Base-by-base conservation (phyloP, 805 yeast genomes). In the Nakazawaea holstii region DNA sequence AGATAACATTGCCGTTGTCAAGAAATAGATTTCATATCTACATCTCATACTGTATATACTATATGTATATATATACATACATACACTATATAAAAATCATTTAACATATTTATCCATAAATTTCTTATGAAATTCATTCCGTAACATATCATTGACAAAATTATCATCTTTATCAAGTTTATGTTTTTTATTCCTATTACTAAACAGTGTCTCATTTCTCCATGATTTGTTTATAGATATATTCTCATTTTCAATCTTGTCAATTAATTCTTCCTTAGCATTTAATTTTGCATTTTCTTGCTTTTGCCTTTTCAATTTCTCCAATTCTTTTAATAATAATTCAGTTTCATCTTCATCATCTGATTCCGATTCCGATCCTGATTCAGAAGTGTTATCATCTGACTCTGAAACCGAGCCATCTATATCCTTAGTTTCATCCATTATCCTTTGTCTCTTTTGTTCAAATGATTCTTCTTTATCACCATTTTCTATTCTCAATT, bases 1-100 rank as follows among this genome's bases (percentile, higher is more conserved):
- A 63, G 96, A 94, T 77, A 85, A 87, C 77, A 74, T 88, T 57
- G 71, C 59, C 48, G 69, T 73, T 49, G 49, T 59, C 43, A 57
- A 55, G 48, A 59, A 59, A 53, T 56, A 55, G 43, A 20, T 20
- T 20, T 20, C 9, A 8, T 39, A 29, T 8, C 31, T 31, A 24
- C 35, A 38, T 38, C 17, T 15, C 35, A 37, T 30, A 30, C n/a
- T 44, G 10, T 38, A 38, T 38, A 38, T 13, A 30, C n/a, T 31
- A 26, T 31, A 32, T 27, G 20, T 38, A 31, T 32, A 41, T 6
- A 20, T 6, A 41, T 7, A 33, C 8, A 24, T 24, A 13, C 13
- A 26, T 33, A 11, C 31, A 33, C 10, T 39, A 30, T 39, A 31
- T 36, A 13, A 33, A 20, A 14, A 11, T 51, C 51, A 73, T 47